Evolutionary conservation across 805 yeast genomes (phyloP), one percentile per base, ranked within the genome.

Genomic region (Ogataea saltuana): DNA sequence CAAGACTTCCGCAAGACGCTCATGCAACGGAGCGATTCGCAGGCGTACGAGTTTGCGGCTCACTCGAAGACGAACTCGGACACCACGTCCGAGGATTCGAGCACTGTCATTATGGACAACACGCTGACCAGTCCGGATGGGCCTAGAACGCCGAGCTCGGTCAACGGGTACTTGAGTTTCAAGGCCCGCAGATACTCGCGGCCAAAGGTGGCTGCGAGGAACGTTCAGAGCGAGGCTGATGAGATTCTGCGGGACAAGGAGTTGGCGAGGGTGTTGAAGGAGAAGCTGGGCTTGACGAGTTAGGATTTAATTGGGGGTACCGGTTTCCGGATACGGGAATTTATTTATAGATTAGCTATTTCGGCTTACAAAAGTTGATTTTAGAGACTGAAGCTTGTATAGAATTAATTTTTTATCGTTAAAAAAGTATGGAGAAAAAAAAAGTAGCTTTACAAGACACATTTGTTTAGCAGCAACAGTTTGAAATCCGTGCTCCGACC

Each of bases 21-120:
- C 11, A 33, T 54, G 35, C 47, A 47, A n/a, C 48, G 64, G 30
- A 54, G 61, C 4, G 65, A 61, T 39, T 61, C 67, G 1, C 63
- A 62, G 38, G 56, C 61, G 10, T 62, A 59, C 46, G 67, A 62
- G 43, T 62, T 62, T 39, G 8, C 38, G 11, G 22, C 29, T 8
- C 36, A 18, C 11, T 5, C 35, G n/a, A 49, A 39, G 30, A 22
- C 30, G 10, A 28, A 11, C 11, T 46, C 53, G 19, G 45, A 40
- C 30, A 28, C 44, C 13, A 34, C 44, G 9, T 45, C 50, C 4
- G 50, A 44, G 32, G 50, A 41, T 16, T 41, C 47, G 10, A 35
- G 39, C 29, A 49, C 50, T 6, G 50, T 49, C 13, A 45, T 49
- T 12, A 37, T 41, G 40, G 49, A 49, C 28, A 44, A 45, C 11